Percentiles rank a stretch among this genome's conserved stretches.
Conservation (phyloP, 2,329 filamentous ascomycete species). For the Metarhizium humberi region DNA sequence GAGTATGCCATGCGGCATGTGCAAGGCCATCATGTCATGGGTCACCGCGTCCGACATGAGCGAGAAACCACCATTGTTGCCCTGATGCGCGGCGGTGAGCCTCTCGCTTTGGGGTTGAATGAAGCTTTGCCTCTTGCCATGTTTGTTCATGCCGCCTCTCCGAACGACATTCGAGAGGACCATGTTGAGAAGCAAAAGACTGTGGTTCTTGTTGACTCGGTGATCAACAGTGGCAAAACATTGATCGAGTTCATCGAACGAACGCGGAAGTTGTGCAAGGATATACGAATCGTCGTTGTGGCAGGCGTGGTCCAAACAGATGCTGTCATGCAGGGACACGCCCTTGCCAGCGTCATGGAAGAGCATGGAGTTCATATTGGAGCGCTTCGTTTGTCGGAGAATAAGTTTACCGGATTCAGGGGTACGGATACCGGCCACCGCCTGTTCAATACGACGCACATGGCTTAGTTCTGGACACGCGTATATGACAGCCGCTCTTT, state of each 20-base stretch:
- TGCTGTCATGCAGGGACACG: conserved; percentile 11
- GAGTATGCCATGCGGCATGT: conserved; percentile 40
- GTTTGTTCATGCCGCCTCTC: conserved; percentile 36
- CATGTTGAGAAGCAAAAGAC: conserved; percentile 30
- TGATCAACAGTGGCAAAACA: conserved; percentile 48
- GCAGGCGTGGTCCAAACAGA: conserved; percentile 43
- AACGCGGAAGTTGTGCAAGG: conserved; percentile 29
- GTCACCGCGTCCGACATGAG: conserved; percentile 38
- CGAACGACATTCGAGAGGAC: conserved; percentile 29
- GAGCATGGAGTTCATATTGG: conserved; percentile 28
- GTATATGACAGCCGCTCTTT: not conserved
- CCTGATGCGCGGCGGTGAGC: conserved; percentile 54
- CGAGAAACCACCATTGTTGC: conserved; percentile 42
- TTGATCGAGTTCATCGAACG: conserved; percentile 37
- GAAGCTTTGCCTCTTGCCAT: conserved; percentile 40
- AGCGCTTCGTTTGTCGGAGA: conserved; percentile 45
- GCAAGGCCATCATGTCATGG: conserved; percentile 32
- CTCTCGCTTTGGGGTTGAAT: conserved; percentile 50
- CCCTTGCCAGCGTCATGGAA: conserved; percentile 11
- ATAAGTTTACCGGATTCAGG: conserved; percentile 42
- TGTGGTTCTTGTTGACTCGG: conserved; percentile 49
- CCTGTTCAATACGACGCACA: conserved; percentile 47
- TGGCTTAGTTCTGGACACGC: conserved; percentile 17
- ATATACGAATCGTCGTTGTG: conserved; percentile 41
- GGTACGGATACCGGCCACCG: conserved; percentile 49